Evolutionary conservation across 2,329 filamentous ascomycete genomes (phyloP).

Genomic region (Botryotinia calthae): DNA sequence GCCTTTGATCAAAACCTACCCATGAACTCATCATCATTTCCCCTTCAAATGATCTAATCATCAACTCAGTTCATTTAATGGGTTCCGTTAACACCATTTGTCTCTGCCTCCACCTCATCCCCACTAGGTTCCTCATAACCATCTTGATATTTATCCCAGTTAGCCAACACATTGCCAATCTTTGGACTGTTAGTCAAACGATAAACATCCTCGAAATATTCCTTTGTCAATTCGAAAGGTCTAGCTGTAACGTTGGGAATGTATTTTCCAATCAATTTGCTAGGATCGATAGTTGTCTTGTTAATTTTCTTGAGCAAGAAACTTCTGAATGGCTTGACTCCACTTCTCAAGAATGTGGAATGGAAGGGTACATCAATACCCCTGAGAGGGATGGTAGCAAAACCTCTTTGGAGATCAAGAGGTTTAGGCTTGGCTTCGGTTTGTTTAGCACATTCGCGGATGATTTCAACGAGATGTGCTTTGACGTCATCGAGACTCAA

Average conservation of each 20-base stretch:
- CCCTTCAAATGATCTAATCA: not conserved
- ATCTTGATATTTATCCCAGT: constrained; percentile 41
- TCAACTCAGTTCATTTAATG: not conserved
- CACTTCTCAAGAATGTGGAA: constrained; percentile 94
- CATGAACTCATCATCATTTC: not conserved
- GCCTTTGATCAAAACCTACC: not conserved
- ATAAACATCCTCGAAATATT: constrained; percentile 99
- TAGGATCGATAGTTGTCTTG: constrained; percentile 96
- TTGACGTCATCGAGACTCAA: constrained; percentile 89
- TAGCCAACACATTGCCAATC: constrained; percentile 39
- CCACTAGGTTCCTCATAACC: constrained; percentile 9
- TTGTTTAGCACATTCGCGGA: constrained; percentile 80
- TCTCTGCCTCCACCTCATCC: constrained; percentile 1
- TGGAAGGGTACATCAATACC: constrained; percentile 99
- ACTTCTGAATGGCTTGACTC: constrained; percentile 97
- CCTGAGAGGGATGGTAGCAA: constrained; percentile 92
- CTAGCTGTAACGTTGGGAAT: constrained; percentile 97
- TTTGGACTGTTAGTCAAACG: constrained; percentile 69
- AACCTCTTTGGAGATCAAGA: constrained; percentile 87
- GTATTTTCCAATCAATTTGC: constrained; percentile 96
- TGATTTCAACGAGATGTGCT: constrained; percentile 84
- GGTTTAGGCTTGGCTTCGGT: constrained; percentile 87
- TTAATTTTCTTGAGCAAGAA: constrained; percentile 99
- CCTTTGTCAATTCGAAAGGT: constrained; percentile 93
- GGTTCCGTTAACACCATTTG: constrained; percentile 6